Conservation (phyloP, 495 filamentous ascomycete species). For the Penicillium salamii region DNA sequence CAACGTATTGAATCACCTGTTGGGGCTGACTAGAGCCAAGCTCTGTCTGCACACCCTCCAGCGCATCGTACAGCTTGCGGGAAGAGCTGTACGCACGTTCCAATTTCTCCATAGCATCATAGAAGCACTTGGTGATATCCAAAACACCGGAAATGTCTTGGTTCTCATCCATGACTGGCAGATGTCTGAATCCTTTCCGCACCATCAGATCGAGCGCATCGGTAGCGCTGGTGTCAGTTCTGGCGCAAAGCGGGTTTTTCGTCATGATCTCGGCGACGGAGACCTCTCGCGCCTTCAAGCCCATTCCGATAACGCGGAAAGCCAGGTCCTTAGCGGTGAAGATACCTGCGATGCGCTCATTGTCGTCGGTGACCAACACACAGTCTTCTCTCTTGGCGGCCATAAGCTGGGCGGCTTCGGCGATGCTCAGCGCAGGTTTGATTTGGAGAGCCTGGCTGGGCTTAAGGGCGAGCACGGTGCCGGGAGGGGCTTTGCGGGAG, state of each 20-base stretch:
- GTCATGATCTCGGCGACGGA: conserved; percentile 99
- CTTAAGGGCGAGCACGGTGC: conserved; percentile 90
- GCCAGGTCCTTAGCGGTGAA: conserved; percentile 99
- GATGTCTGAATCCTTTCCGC: conserved; percentile 92
- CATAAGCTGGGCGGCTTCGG: conserved; percentile 98
- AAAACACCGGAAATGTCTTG: conserved; percentile 98
- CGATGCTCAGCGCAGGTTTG: conserved; percentile 90
- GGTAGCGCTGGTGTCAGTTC: conserved; percentile 96
- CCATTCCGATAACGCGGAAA: conserved; percentile 90
- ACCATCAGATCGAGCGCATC: conserved; percentile 98
- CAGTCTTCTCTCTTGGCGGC: conserved; percentile 98
- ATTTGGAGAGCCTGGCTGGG: conserved; percentile 96
- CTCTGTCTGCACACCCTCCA: conserved; percentile 98
- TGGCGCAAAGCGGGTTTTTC: conserved; percentile 95
- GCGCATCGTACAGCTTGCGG: conserved; percentile 90
- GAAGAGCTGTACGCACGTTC: conserved; percentile 97
- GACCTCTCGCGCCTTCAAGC: conserved; percentile 84
- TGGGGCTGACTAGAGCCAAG: conserved; percentile 94
- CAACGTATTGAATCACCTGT: conserved; percentile 98
- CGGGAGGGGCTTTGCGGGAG: conserved; percentile 89
- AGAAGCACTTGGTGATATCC: conserved; percentile 99
- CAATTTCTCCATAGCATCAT: conserved; percentile 99
- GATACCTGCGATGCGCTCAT: conserved; percentile 96
- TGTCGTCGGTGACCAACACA: conserved; percentile 97
- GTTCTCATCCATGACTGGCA: conserved; percentile 99